These are phyloP conservation scores for Aspergillus mulundensis DNA, from an alignment of 495 filamentous ascomycete genomes.

Conservation along the genomic window DNA sequence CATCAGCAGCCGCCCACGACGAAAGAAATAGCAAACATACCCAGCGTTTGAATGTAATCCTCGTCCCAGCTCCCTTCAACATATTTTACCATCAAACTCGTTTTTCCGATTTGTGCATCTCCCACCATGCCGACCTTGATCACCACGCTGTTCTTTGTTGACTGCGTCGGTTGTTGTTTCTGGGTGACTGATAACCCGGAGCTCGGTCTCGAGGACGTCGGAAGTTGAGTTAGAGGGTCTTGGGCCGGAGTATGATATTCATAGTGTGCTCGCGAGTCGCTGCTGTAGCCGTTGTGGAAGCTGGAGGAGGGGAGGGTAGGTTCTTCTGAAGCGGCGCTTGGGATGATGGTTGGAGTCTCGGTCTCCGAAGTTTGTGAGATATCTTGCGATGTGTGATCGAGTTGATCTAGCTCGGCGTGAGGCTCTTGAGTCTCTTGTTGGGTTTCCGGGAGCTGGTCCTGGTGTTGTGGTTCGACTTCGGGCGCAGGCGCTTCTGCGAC, in stretches of 20 bases:
- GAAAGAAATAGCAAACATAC: conserved; percentile 39
- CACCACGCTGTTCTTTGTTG: conserved; percentile 79
- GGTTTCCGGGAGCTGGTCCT: neutral
- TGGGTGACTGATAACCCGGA: conserved; percentile 46
- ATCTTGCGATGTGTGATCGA: conserved; percentile 19
- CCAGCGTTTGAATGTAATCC: conserved; percentile 97
- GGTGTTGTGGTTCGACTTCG: neutral
- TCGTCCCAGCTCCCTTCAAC: conserved; percentile 99
- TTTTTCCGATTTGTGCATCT: conserved; percentile 98
- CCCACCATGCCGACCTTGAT: conserved; percentile 99
- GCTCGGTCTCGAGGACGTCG: conserved; percentile 46
- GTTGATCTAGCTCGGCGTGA: neutral
- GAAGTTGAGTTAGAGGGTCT: conserved; percentile 36
- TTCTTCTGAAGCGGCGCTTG: conserved; percentile 36
- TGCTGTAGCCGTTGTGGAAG: conserved; percentile 38
- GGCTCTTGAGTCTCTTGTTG: neutral
- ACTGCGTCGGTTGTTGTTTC: conserved; percentile 37
- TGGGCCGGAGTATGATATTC: conserved; percentile 42
- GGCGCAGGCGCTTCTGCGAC: neutral
- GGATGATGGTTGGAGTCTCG: conserved; percentile 24
- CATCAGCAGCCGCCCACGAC: conserved; percentile 5
- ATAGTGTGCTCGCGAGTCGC: conserved; percentile 44
- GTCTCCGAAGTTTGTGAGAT: conserved; percentile 21
- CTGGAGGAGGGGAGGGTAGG: conserved; percentile 18
- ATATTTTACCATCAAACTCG: conserved; percentile 98